These are phyloP conservation scores for Magnaporthiopsis incrustans DNA, from an alignment of 2,329 filamentous ascomycete species.

Conservation along the genomic window DNA sequence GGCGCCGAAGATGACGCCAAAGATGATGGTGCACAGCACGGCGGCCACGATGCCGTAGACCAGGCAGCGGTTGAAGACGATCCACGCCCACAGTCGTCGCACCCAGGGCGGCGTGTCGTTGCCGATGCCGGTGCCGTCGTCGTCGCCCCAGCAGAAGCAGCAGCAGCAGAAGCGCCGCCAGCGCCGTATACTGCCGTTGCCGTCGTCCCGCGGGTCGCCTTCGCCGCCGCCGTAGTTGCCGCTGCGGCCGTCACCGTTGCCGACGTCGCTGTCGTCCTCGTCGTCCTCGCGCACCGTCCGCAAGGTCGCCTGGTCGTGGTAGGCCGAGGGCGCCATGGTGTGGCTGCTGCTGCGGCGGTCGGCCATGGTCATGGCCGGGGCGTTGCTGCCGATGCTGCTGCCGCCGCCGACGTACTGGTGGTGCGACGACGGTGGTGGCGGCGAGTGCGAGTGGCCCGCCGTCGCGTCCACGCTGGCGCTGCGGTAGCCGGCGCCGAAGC, in stretches of 20 bases:
- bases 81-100: not conserved
- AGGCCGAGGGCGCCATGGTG: not conserved
- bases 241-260: not conserved
- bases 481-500: not conserved
- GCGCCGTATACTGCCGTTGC: not conserved
- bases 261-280: not conserved
- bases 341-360: not conserved
- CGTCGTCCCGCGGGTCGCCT: too few species aligned
- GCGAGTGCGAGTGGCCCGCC: not conserved
- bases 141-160: not conserved
- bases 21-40: conserved; percentile 4
- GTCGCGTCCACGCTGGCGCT: not conserved
- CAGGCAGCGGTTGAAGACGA: conserved; percentile 4
- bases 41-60: conserved; percentile 2
- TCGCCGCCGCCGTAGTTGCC: not conserved
- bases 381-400: not conserved
- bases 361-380: not conserved
- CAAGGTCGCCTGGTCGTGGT: not conserved
- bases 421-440: not conserved
- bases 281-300: conserved; percentile 2
- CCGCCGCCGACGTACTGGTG: not conserved
- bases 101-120: not conserved
- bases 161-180: conserved; percentile 1
- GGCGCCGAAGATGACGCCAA: conserved; percentile 4
- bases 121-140: not conserved